Conservation (phyloP, 768 basidiomycete species). For the Collybia sordida region DNA sequence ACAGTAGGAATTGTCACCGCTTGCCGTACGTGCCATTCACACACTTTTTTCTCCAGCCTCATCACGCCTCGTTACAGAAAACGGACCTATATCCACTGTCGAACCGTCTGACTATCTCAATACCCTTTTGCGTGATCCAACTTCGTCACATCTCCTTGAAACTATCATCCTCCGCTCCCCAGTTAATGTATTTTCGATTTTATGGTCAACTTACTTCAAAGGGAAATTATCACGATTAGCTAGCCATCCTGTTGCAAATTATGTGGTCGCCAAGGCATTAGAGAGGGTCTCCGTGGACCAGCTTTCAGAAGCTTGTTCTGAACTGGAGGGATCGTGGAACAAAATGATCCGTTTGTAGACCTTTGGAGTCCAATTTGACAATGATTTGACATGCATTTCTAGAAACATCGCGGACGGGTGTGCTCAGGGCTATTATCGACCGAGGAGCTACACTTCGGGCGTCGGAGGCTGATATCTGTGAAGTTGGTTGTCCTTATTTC, state of each 20-base stretch:
- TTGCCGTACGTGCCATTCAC: constrained; percentile 45
- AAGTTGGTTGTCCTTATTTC: constrained; percentile 42
- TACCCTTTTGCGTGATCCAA: constrained; percentile 80
- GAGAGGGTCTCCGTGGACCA: constrained; percentile 58
- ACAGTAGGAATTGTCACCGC: constrained; percentile 73
- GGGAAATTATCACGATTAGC: constrained; percentile 73
- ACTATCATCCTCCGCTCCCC: constrained; percentile 68
- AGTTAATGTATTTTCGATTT: constrained; percentile 50
- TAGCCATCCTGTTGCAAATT: constrained; percentile 91
- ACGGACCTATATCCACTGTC: constrained; percentile 30
- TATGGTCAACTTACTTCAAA: constrained; percentile 82
- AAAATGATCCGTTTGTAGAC: constrained; percentile 68
- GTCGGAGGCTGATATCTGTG: constrained; percentile 47
- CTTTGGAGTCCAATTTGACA: no score
- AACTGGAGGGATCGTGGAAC: constrained; percentile 56
- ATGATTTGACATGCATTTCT: no score
- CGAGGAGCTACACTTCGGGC: constrained; percentile 50
- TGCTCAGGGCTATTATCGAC: constrained; percentile 75
- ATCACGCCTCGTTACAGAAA: constrained; percentile 27
- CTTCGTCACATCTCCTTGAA: constrained; percentile 90
- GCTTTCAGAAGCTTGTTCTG: constrained; percentile 53
- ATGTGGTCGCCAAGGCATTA: constrained; percentile 82
- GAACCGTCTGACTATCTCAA: constrained; percentile 77
- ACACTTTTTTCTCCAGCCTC: constrained; percentile 1
- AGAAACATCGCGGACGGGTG: constrained; percentile 76